Conservation (phyloP, 2,329 filamentous ascomycete genomes). For the Cladophialophora psammophila region DNA sequence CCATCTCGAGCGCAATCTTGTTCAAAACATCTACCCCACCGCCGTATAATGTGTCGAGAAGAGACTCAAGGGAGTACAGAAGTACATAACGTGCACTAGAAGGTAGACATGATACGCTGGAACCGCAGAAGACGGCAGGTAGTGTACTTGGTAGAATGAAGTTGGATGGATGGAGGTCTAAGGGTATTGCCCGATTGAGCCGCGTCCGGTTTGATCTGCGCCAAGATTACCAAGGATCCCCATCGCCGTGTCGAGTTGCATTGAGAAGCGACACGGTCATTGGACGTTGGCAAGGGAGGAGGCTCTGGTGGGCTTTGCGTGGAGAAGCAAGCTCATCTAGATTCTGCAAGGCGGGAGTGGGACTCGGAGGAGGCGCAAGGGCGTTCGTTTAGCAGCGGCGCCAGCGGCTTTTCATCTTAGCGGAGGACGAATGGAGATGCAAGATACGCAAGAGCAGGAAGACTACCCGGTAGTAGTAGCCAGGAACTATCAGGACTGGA, state of each 20-base stretch:
- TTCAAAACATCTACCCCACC: background rate
- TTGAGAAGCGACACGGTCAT: conserved; percentile 10
- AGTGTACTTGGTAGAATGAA: background rate
- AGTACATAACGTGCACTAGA: background rate
- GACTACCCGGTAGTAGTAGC: background rate
- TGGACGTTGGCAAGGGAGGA: conserved; percentile 3
- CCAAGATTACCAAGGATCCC: conserved; percentile 10
- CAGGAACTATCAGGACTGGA: background rate
- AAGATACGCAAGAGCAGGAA: background rate
- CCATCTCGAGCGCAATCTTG: conserved; percentile 5
- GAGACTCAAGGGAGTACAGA: background rate
- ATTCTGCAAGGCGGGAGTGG: background rate
- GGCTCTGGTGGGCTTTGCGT: conserved; percentile 10
- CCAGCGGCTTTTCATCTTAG: conserved; percentile 9
- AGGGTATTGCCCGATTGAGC: conserved; percentile 4
- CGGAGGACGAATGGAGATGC: conserved; percentile 11
- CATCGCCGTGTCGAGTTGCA: conserved; percentile 3
- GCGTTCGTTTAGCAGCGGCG: background rate
- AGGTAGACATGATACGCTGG: background rate
- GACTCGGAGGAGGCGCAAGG: background rate
- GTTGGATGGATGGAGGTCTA: background rate
- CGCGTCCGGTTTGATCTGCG: conserved; percentile 6
- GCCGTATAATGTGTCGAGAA: background rate
- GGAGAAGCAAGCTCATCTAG: background rate
- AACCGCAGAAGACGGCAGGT: background rate